phyloP scores from a whole-genome alignment of 1,139 yeast species.

The Nakaseomyces kungkrabaensis region DNA sequence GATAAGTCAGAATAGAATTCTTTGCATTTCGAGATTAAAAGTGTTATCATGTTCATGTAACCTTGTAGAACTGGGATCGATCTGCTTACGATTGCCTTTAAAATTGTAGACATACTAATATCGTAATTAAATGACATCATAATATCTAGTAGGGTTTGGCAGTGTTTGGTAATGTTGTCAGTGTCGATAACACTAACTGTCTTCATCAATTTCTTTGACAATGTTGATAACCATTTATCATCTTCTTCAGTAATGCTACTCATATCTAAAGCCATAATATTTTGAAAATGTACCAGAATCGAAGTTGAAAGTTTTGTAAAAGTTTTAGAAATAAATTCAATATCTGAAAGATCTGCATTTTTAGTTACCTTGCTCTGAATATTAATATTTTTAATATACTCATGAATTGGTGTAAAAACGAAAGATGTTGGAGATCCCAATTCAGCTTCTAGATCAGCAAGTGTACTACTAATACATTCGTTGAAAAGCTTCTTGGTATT shows the following conservation, averaged over 20 bases:
- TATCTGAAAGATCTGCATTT: neutral
- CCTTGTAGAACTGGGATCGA: conserved; percentile 49
- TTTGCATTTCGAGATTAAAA: conserved; percentile 36
- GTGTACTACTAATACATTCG: neutral
- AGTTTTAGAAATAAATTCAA: neutral
- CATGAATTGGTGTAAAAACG: neutral
- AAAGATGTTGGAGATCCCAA: neutral
- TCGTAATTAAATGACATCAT: conserved; percentile 32
- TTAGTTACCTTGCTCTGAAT: neutral
- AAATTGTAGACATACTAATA: conserved; percentile 24
- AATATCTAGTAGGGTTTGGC: conserved; percentile 30
- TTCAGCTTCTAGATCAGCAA: neutral
- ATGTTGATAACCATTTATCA: conserved; percentile 52
- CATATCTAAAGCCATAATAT: conserved; percentile 34
- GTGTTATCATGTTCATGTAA: conserved; percentile 38
- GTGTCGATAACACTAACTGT: conserved; percentile 34
- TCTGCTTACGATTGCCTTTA: conserved; percentile 40
- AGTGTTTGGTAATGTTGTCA: conserved; percentile 23
- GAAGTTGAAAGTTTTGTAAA: conserved; percentile 49
- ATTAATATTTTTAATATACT: neutral
- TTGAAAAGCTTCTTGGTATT: neutral
- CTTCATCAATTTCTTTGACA: conserved; percentile 38
- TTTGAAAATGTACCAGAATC: conserved; percentile 60
- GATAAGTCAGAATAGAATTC: conserved; percentile 43
- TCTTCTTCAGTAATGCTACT: conserved; percentile 38